A percentile compares a stretch with the other conserved stretches of the same genome.
Evolutionary conservation across 768 basidiomycete species (phyloP).

Genomic region (Rhizopogon rudus): DNA sequence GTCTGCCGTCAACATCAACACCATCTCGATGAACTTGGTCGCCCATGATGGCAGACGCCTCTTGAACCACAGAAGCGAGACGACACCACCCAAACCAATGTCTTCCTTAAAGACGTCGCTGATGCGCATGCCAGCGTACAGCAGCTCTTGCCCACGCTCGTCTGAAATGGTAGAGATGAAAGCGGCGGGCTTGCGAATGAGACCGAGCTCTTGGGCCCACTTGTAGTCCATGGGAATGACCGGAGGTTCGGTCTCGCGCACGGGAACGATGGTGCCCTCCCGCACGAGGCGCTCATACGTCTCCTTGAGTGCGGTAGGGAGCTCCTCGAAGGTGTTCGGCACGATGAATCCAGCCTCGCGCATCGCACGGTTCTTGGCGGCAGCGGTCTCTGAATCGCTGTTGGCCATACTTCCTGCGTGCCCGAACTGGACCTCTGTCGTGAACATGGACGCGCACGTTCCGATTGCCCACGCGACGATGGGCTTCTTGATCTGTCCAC

Average conservation of each 20-base stretch:
- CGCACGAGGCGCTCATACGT: conserved; percentile 81
- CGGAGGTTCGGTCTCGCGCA: conserved; percentile 83
- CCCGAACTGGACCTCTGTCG: conserved; percentile 98
- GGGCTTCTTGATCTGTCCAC: conserved; percentile 92
- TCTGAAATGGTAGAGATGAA: conserved; percentile 99
- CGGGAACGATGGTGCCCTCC: conserved; percentile 59
- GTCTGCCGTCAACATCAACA: conserved; percentile 97
- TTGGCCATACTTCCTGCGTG: conserved; percentile 99
- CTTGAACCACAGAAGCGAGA: conserved; percentile 97
- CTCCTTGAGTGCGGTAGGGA: conserved; percentile 78
- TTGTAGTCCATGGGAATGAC: conserved; percentile 99
- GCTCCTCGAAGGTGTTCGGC: conserved; percentile 95
- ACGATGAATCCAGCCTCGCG: conserved; percentile 92
- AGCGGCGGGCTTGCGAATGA: conserved; percentile 97
- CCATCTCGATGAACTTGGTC: conserved; percentile 99
- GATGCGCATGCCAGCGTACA: conserved; percentile 99
- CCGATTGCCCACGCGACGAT: conserved; percentile 99
- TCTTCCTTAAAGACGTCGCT: conserved; percentile 98
- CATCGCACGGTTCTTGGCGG: conserved; percentile 97
- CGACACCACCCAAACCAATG: conserved; percentile 95
- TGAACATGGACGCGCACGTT: conserved; percentile 99
- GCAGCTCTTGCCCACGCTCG: conserved; percentile 96
- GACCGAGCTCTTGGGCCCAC: conserved; percentile 97
- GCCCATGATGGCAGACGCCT: conserved; percentile 88
- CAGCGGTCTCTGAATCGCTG: conserved; percentile 95